These are phyloP conservation scores for Lentithecium fluviatile DNA, from an alignment of 495 filamentous ascomycete genomes.

Conservation along the genomic window DNA sequence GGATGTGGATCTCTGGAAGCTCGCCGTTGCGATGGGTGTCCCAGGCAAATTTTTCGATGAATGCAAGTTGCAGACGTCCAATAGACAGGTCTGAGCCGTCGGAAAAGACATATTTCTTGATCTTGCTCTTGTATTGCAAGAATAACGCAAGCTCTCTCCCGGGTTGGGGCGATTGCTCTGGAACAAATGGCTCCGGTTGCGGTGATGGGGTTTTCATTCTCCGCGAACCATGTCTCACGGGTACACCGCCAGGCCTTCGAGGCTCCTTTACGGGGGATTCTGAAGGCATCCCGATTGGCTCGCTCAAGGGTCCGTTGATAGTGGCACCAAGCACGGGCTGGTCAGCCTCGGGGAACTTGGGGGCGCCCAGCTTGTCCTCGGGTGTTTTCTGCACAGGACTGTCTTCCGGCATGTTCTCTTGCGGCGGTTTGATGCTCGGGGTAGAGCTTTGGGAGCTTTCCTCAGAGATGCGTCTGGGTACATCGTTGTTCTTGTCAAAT, in stretches of 20 bases:
- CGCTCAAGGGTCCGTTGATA: slow-evolving; percentile 29
- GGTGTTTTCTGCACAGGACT: slow-evolving; percentile 56
- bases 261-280: slow-evolving; percentile 21
- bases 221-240: slow-evolving; percentile 33
- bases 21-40: slow-evolving; percentile 95
- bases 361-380: slow-evolving; percentile 58
- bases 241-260: slow-evolving; percentile 15
- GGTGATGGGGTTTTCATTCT: slow-evolving; percentile 41
- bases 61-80: slow-evolving; percentile 87
- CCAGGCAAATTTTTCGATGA: slow-evolving; percentile 99
- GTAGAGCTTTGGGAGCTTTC: slow-evolving; percentile 45
- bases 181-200: slow-evolving; percentile 54
- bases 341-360: slow-evolving; percentile 37
- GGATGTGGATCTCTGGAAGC: slow-evolving; percentile 94
- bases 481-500: slow-evolving; percentile 55
- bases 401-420: slow-evolving; percentile 40
- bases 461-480: slow-evolving; percentile 65
- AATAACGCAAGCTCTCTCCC: slow-evolving; percentile 94
- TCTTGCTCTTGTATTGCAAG: slow-evolving; percentile 91
- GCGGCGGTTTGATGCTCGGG: slow-evolving; percentile 45
- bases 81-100: slow-evolving; percentile 84
- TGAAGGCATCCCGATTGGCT: slow-evolving; percentile 22
- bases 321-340: slow-evolving; percentile 32
- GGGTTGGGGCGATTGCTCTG: slow-evolving; percentile 72
- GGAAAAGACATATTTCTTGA: slow-evolving; percentile 89